phyloP scores from a whole-genome alignment of 805 yeast genomes.

The Candida sonorensis region DNA sequence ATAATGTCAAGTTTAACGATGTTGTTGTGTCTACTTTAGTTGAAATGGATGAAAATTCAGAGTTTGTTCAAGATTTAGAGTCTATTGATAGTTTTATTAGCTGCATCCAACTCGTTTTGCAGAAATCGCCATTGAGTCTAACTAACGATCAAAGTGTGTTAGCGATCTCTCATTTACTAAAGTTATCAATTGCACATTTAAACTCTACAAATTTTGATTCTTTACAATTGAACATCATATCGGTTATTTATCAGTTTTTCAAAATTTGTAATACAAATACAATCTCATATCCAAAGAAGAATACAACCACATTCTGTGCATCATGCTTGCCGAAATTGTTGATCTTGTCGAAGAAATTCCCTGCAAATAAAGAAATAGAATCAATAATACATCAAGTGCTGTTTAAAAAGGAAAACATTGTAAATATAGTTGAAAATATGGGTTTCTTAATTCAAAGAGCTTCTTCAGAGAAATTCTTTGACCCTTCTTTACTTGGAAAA shows the following conservation, averaged over 20 bases:
- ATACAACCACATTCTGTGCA: constrained; percentile 19
- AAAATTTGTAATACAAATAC: constrained; percentile 19
- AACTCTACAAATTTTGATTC: too few species aligned
- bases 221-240: too few species aligned
- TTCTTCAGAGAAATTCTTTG: constrained; percentile 8
- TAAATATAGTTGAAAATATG: constrained; percentile 24
- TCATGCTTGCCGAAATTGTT: constrained; percentile 19
- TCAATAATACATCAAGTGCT: constrained; percentile 21
- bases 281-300: constrained; percentile 20
- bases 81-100: constrained; percentile 15
- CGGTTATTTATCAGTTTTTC: constrained; percentile 10
- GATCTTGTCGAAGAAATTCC: constrained; percentile 2
- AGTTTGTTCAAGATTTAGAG: constrained; percentile 17
- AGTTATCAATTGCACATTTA: too few species aligned
- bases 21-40: constrained; percentile 22
- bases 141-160: constrained; percentile 23
- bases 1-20: constrained; percentile 36
- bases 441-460: constrained; percentile 24
- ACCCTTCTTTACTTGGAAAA: constrained; percentile 19
- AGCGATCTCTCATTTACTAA: constrained; percentile 11
- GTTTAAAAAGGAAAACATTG: constrained; percentile 19
- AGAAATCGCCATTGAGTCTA: constrained; percentile 9
- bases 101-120: constrained; percentile 11
- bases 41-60: constrained; percentile 9
- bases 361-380: not conserved